Base-by-base conservation (phyloP, 208 protist genomes). In the Naegleria gruberi region DNA sequence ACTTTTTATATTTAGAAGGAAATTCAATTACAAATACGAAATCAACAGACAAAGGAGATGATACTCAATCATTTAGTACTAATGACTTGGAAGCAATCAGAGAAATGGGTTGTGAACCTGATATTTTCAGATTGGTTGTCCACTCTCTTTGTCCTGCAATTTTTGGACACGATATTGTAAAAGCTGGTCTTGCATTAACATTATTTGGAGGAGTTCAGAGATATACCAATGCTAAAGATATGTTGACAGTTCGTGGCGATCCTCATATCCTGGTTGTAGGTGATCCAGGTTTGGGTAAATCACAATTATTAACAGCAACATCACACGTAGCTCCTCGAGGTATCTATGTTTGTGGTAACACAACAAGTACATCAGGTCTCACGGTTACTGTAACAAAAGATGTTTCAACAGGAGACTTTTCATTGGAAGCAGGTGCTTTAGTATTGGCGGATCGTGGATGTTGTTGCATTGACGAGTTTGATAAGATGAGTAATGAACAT, bases 391-490 rank as follows among this genome's bases (percentile, higher is more conserved):
- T 99, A 5, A 92, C 97, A 0, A 96, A 96, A 91, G 98, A 98
- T 87, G 91, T 93, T 19, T 91, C 89, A 0, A 90, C 91, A 2
- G 93, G 94, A 43, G 95, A 96, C 87, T 93, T 89, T 82, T 65
- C 91, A 19, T 46, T 93, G 41, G 91, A 92, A 55, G 91, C 91
- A n/a, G 91, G 91, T 45, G 91, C 91, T n/a, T 57, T 92, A 19
- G 90, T 92, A 4, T 87, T 92, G 37, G 46, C 96, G 10, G 98
- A 99, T 92, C 97, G 98, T 84, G 98, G 98, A 44, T 93, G 98
- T 81, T 99, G 98, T 44, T 99, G 98, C 95, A 99, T 99, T 74
- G 99, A 99, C 91, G 99, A 99, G 91, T 99, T 99, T 92, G 99
- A 99, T 93, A 99, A 99, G 94, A 98, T 99, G 97, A 93, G 94